Evolutionary conservation across 495 filamentous ascomycete species (phyloP).

Genomic region (Penicillium ochrochloron): DNA sequence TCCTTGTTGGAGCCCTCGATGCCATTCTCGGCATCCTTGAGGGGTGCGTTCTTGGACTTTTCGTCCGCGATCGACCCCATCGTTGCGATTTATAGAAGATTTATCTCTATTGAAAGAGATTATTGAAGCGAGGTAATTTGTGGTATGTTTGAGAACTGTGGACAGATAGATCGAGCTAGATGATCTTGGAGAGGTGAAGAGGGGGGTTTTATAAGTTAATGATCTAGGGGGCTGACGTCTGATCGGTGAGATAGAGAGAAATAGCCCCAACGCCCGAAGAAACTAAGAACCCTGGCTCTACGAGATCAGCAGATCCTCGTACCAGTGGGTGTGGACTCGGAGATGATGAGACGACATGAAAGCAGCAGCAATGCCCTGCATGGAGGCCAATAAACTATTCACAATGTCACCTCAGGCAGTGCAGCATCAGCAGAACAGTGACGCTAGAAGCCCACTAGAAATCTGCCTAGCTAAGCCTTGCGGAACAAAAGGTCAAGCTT

Average conservation of each 20-base stretch:
- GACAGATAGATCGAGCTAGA: slow-evolving; percentile 5
- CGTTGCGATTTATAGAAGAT: slow-evolving; percentile 11
- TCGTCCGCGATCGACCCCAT: slow-evolving; percentile 25
- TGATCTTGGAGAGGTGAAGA: slow-evolving; percentile 8
- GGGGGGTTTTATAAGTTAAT: slow-evolving; percentile 10
- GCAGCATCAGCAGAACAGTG: neutral
- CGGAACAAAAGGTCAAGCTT: slow-evolving; percentile 16
- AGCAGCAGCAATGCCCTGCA: neutral
- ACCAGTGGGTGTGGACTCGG: slow-evolving; percentile 6
- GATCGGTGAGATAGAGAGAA: neutral
- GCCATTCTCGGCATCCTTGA: slow-evolving; percentile 4
- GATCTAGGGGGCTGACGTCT: slow-evolving; percentile 4
- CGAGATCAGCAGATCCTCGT: neutral
- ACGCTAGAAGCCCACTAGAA: slow-evolving; percentile 7
- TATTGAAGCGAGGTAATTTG: neutral
- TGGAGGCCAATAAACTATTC: neutral
- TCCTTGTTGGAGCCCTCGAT: neutral
- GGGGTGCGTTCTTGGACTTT: slow-evolving; percentile 21
- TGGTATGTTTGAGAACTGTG: neutral
- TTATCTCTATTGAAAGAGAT: neutral
- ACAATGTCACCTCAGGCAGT: neutral
- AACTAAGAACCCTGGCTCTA: neutral
- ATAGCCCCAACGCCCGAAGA: slow-evolving; percentile 5
- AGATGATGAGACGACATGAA: neutral
- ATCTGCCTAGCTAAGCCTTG: slow-evolving; percentile 24